A percentile compares a stretch with the other conserved stretches of the same genome.
Evolutionary conservation across 176 grass and related monocot genomes (phyloP).

Genomic region (Otatea glauca): DNA sequence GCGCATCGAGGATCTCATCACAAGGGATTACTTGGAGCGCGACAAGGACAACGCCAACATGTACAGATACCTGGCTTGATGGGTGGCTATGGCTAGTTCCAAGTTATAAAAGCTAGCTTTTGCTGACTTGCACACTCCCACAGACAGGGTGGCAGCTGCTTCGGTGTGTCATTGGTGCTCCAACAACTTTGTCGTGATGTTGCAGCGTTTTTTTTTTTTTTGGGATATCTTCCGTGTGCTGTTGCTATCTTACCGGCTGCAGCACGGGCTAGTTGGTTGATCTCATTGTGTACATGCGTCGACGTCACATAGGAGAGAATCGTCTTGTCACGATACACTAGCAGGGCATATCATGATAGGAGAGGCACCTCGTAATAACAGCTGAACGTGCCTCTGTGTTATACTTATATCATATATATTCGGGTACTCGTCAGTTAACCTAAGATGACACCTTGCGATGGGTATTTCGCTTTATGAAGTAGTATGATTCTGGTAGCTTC

Average conservation of each 20-base stretch:
- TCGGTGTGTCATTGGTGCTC: conserved; percentile 27
- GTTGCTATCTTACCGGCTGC: conserved; percentile 15
- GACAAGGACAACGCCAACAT: conserved; percentile 70
- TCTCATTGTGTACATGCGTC: conserved; percentile 57
- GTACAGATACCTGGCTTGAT: conserved; percentile 84
- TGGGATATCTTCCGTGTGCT: conserved; percentile 4
- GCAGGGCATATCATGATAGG: conserved; percentile 2
- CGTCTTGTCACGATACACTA: background rate
- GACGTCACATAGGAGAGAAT: conserved; percentile 35
- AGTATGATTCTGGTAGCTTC: background rate
- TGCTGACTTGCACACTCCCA: background rate
- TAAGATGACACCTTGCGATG: background rate
- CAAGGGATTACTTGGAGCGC: conserved; percentile 70
- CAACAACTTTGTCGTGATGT: conserved; percentile 3
- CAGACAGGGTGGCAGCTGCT: conserved; percentile 35
- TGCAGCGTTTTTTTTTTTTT: conserved; percentile 5
- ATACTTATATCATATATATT: background rate
- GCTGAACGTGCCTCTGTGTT: background rate
- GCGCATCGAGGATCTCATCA: conserved; percentile 74
- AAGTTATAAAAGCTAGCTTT: background rate
- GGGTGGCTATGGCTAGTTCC: conserved; percentile 7
- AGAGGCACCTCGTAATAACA: background rate
- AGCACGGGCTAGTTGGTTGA: background rate
- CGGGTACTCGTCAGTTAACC: background rate
- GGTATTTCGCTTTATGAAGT: conserved; percentile 7